These are phyloP conservation scores for Scytalidium lignicola DNA, from an alignment of 2,329 filamentous ascomycete genomes.

Conservation along the genomic window DNA sequence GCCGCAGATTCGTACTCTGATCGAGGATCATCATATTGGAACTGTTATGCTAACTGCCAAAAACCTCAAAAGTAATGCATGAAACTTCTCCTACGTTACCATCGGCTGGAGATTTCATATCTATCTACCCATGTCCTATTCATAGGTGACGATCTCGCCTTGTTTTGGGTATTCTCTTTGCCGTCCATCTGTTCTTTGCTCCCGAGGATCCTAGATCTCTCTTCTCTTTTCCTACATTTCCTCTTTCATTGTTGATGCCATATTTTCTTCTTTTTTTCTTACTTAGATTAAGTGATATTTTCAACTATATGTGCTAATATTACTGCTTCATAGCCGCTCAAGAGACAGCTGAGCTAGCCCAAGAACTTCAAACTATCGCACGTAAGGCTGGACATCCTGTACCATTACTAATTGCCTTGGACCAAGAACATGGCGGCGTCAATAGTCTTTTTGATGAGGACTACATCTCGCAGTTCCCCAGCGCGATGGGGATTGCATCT, in stretches of 20 bases:
- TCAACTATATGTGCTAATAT: constrained; percentile 9
- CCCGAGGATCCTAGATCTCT: neutral
- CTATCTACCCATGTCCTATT: neutral
- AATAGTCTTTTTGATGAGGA: constrained; percentile 96
- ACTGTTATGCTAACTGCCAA: constrained; percentile 81
- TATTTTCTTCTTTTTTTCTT: constrained; percentile 4
- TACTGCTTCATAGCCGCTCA: constrained; percentile 63
- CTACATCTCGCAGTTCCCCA: constrained; percentile 93
- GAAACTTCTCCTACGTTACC: constrained; percentile 1
- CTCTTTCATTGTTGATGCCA: neutral
- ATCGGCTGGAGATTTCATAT: neutral
- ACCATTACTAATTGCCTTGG: constrained; percentile 82
- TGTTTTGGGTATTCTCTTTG: constrained; percentile 2
- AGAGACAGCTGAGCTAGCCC: constrained; percentile 80
- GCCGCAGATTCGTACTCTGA: constrained; percentile 74
- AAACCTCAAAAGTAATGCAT: constrained; percentile 69
- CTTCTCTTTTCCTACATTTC: constrained; percentile 1
- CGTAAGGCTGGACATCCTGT: constrained; percentile 85
- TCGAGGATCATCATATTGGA: constrained; percentile 80
- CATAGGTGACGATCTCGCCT: neutral
- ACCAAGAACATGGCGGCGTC: constrained; percentile 97
- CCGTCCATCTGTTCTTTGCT: neutral
- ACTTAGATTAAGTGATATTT: constrained; percentile 1
- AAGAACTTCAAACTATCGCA: constrained; percentile 89
- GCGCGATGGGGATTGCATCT: constrained; percentile 94